Conservation (phyloP, 306 rosid genomes). For the Acacia acuminata region DNA sequence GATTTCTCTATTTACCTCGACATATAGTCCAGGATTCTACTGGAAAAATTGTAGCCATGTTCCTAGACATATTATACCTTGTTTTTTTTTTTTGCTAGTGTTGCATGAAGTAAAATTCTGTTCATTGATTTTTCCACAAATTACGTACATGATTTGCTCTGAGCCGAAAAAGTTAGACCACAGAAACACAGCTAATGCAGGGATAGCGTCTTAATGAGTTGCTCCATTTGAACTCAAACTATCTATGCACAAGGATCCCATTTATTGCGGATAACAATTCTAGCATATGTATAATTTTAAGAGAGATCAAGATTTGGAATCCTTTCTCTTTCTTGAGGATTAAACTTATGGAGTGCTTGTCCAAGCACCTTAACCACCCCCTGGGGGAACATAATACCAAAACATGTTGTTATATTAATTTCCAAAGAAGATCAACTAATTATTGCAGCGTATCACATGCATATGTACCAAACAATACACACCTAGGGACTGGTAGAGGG, state of each 20-base stretch:
- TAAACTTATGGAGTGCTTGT: neutral
- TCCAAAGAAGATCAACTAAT: conserved; percentile 20
- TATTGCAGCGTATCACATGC: neutral
- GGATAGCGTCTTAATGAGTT: neutral
- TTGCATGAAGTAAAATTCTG: neutral
- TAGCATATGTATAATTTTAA: neutral
- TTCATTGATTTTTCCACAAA: neutral
- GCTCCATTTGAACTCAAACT: neutral
- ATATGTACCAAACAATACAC: conserved; percentile 6
- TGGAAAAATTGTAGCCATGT: neutral
- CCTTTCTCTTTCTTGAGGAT: conserved; percentile 16
- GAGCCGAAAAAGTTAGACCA: conserved; percentile 14
- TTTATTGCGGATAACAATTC: neutral
- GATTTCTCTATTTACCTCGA: neutral
- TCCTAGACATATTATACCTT: neutral
- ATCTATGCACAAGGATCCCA: neutral
- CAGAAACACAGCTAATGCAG: conserved; percentile 1
- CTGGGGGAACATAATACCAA: neutral
- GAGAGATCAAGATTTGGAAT: conserved; percentile 15
- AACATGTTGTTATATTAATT: conserved; percentile 5
- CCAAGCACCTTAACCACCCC: neutral
- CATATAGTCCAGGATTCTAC: neutral
- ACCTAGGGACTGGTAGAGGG: conserved; percentile 85
- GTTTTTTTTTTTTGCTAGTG: neutral
- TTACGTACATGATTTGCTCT: conserved; percentile 7